Evolutionary conservation across 139 green algal genomes (phyloP), one percentile per base, ranked within the genome.

Genomic region (Micromonas commoda): DNA sequence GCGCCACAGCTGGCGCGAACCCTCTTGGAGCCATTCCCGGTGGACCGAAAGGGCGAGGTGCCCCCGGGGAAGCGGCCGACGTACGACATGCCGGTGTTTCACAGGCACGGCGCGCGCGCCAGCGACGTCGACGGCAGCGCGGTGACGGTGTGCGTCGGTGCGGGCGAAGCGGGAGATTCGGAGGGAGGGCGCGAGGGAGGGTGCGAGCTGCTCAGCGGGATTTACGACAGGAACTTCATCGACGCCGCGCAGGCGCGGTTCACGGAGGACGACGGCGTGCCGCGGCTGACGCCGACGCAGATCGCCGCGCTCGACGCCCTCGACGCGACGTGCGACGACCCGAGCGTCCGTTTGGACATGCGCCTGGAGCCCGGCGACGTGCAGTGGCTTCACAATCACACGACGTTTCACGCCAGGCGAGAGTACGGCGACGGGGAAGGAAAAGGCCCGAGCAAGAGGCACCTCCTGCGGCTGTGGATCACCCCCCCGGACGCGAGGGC

Each of bases 11-110:
- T 64, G 32, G 72, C 64, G 2, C 16, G 26, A 32, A 45, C 38
- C n/a, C 53, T 83, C 19, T 20, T 32, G 26, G 34, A 80, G 57
- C 51, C 51, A 32, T 80, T 80, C 60, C 19, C 66, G 24, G 51
- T 76, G 38, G 66, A 75, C 70, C 34, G 79, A 28, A 83, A 83
- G 29, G 79, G 79, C 3, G 79, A 83, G 73, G 69, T 83, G 32
- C 79, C 72, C 20, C 32, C 53, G 23, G 72, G 79, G 24, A 34
- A 61, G 28, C 28, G 31, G 51, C 32, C 63, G 20, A 80, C 31
- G 24, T 83, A 76, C 35, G 34, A 31, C 24, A 64, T 82, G 57
- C 54, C 78, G 3, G 64, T 82, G 16, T 82, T 78, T 60, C 68
- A 73, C 33, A 16, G 9, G 45, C 45, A n/a, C n/a, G n/a, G n/a